Base-by-base conservation (phyloP, 1,284 basidiomycete species). In the Sutorius eximius region DNA sequence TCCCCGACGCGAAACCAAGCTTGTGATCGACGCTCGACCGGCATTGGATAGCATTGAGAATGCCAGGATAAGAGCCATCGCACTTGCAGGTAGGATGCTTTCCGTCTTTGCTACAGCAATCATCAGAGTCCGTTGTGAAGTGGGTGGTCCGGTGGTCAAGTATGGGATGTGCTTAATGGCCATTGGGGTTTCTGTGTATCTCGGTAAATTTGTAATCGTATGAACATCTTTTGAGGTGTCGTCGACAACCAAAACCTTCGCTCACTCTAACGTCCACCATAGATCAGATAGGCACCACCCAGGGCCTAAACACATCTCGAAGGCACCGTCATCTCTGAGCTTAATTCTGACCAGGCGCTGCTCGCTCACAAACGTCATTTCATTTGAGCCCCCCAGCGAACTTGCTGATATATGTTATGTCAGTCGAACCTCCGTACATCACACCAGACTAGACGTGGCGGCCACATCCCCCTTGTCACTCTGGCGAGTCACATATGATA, bases 41-140 rank as follows among this genome's bases (percentile, higher is more conserved):
- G 58, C 54, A 5, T 38, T 58, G 53, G 46, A 58, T n/a, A 49
- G 42, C 20, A 13, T 57, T 30, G 42, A 56, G 42, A 57, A 58
- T 12, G 20, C 33, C 18, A 46, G 34, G 44, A 57, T 52, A 47
- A 60, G 57, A 46, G 11, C 34, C 16, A 29, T 57, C 6, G 43
- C 46, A 2, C 12, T 56, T 12, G 10, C 30, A 6, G 36, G 53
- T 9, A 57, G 33, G 37, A 46, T 57, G 2, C 11, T 58, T 18
- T 16, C 18, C 6, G 10, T 16, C 1, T 5, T 50, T 27, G 13
- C 20, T 33, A 13, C 38, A 11, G 32, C 30, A 20, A 7, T 20
- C 20, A 12, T 30, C 13, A 33, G n/a, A 20, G 29, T 44, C 22
- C 5, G 5, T 9, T 16, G 3, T 24, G 36, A 24, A 2, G 4